Percentiles rank a stretch among this genome's conserved stretches.
Evolutionary conservation across 2,329 filamentous ascomycete species (phyloP).

Genomic region (Aspergillus sp.): DNA sequence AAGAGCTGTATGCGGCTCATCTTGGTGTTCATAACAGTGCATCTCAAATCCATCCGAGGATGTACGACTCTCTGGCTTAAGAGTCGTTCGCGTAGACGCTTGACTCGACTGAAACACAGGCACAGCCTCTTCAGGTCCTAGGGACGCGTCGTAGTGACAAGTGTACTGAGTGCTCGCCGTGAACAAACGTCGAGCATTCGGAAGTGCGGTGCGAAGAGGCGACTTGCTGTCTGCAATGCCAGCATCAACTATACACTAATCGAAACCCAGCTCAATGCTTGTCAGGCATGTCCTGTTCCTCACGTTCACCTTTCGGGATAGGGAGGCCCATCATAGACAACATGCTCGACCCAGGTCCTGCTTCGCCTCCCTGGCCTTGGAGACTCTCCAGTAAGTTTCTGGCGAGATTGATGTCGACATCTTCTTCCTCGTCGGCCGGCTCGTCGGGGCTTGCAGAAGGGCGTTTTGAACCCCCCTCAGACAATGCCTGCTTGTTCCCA

Average conservation of each 20-base stretch:
- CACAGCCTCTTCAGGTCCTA: too few relatives aligned
- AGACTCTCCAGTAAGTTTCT: slow-evolving; percentile 89
- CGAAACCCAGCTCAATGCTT: too few relatives aligned
- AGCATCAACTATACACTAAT: too few relatives aligned
- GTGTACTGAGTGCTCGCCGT: too few relatives aligned
- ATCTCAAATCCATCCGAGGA: too few relatives aligned
- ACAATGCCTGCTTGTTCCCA: slow-evolving; percentile 11
- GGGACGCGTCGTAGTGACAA: too few relatives aligned
- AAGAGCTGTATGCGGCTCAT: not conserved
- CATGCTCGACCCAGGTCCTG: slow-evolving; percentile 80
- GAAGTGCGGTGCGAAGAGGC: not conserved
- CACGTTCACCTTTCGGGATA: slow-evolving; percentile 64
- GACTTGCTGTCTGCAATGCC: not conserved
- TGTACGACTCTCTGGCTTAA: too few relatives aligned
- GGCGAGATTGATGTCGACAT: slow-evolving; percentile 78
- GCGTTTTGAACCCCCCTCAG: slow-evolving; percentile 21
- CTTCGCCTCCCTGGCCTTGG: slow-evolving; percentile 75
- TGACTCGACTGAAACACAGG: too few relatives aligned
- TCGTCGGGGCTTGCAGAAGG: slow-evolving; percentile 12
- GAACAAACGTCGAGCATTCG: too few relatives aligned
- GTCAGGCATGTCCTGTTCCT: not conserved
- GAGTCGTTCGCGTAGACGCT: too few relatives aligned
- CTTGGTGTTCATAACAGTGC: not conserved
- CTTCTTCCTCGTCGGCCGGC: slow-evolving; percentile 44
- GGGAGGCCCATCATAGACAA: slow-evolving; percentile 76